Base-by-base conservation (phyloP, 306 rosid genomes). In the Lablab purpureus region DNA sequence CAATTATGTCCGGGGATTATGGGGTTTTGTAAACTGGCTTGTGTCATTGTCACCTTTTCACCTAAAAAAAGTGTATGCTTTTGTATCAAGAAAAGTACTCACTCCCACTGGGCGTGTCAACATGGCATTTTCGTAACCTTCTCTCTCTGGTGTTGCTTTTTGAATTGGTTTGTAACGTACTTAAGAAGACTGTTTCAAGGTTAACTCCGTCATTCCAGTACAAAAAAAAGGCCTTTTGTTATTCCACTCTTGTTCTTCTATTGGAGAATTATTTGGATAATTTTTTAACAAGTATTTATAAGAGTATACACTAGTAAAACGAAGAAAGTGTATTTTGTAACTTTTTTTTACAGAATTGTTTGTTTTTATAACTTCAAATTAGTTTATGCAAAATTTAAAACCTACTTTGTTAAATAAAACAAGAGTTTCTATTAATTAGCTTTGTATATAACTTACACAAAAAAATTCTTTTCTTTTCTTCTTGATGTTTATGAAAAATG, bases 1-100 rank as follows among this genome's bases (percentile, higher is more conserved):
- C 87, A 50, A 85, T 89, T 71, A 75, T 76, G 85, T 73, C 64
- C 58, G 58, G 56, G 72, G 80, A 41, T 77, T 83, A 73, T 66
- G 84, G 81, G 67, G 64, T 84, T 82, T 75, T 78, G 50, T 54
- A 75, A 71, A 58, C 80, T 73, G 82, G 87, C 37, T 83, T 54
- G 80, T 84, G 94, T 89, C 92, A 56, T 64, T 77, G 84, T 85
- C 82, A 77, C 84, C 85, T 89, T 89, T 89, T 84, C 65, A 18
- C 82, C 76, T 45, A 73, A 50, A 69, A 18, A 80, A 87, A 71
- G 81, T 84, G 83, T 80, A 82, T 82, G 87, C 91, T 89, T 92
- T 94, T 85, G 75, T 71, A 55, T 82, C 82, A 75, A 89, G 85
- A 71, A 87, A 90, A 79, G 90, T 72, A 90, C 83, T 79, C 68